Conservation (phyloP, 2,329 filamentous ascomycete species). For the Aspergillus clavatus region DNA sequence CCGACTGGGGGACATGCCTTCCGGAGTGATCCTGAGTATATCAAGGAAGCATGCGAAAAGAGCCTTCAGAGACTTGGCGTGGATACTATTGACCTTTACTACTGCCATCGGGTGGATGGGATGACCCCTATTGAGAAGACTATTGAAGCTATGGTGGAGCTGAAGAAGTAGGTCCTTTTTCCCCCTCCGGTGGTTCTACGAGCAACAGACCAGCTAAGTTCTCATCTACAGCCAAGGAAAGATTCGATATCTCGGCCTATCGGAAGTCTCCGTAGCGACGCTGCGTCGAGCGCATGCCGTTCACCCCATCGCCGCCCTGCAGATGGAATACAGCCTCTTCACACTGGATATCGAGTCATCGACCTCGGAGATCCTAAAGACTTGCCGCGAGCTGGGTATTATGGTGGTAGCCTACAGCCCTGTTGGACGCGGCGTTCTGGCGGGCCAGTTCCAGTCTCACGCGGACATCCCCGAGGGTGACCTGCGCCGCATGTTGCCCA, state of each 20-base stretch:
- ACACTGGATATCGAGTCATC: slow-evolving; percentile 45
- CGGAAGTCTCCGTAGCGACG: slow-evolving; percentile 41
- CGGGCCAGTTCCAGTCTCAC: slow-evolving; percentile 45
- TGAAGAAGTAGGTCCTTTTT: slow-evolving; percentile 36
- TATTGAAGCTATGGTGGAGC: slow-evolving; percentile 40
- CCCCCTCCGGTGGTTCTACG: too few species aligned
- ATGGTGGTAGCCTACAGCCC: slow-evolving; percentile 56
- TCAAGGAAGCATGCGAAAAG: slow-evolving; percentile 30
- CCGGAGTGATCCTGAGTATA: slow-evolving; percentile 35
- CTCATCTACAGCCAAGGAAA: slow-evolving; percentile 39
- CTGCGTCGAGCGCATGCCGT: slow-evolving; percentile 48
- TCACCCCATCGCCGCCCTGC: slow-evolving; percentile 45
- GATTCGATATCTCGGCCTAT: slow-evolving; percentile 47
- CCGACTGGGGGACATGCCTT: slow-evolving; percentile 18
- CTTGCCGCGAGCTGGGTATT: slow-evolving; percentile 55
- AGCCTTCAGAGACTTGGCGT: slow-evolving; percentile 35
- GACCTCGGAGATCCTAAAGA: slow-evolving; percentile 47
- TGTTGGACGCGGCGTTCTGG: slow-evolving; percentile 56
- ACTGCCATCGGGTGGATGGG: slow-evolving; percentile 42
- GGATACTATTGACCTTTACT: slow-evolving; percentile 42
- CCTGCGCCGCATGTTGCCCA: slow-evolving; percentile 44
- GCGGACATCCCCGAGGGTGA: slow-evolving; percentile 48
- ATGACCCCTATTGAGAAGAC: slow-evolving; percentile 45
- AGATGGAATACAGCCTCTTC: slow-evolving; percentile 51
- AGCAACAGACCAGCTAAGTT: too few species aligned